Conservation (phyloP, 2,329 filamentous ascomycete genomes). For the Trichoderma polysporum region DNA sequence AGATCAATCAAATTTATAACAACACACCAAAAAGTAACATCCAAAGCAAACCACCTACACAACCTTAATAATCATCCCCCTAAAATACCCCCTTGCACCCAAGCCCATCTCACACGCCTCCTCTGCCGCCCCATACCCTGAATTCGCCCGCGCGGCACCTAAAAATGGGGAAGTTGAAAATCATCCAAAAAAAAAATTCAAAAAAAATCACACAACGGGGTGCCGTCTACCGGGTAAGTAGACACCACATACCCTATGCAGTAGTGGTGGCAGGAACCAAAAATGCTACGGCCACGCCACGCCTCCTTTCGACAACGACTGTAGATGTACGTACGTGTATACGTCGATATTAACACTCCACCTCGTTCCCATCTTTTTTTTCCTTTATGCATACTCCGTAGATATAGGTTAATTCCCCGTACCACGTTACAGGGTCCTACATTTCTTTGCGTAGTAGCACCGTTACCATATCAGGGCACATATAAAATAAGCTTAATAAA, state of each 20-base stretch:
- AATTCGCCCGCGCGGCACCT: too few species aligned
- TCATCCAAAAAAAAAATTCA: neutral
- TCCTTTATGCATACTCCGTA: neutral
- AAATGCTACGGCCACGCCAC: slow-evolving; percentile 17
- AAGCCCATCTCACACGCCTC: too few species aligned
- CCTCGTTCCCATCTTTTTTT: neutral
- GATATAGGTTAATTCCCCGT: neutral
- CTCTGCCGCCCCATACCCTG: too few species aligned
- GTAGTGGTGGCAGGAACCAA: neutral
- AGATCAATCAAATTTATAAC: too few species aligned
- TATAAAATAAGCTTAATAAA: neutral
- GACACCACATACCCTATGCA: neutral
- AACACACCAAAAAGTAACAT: too few species aligned
- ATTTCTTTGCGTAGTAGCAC: neutral
- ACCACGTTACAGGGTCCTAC: neutral
- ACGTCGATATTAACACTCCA: slow-evolving; percentile 16
- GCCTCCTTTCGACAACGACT: neutral
- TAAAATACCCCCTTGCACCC: too few species aligned
- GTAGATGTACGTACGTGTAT: neutral
- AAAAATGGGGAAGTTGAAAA: neutral
- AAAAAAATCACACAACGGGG: neutral
- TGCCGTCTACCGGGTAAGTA: neutral
- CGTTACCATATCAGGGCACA: neutral
- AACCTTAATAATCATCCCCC: too few species aligned
- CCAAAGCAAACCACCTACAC: too few species aligned